Conservation (phyloP, 2,329 filamentous ascomycete species). For the Ophiostoma piceae region DNA sequence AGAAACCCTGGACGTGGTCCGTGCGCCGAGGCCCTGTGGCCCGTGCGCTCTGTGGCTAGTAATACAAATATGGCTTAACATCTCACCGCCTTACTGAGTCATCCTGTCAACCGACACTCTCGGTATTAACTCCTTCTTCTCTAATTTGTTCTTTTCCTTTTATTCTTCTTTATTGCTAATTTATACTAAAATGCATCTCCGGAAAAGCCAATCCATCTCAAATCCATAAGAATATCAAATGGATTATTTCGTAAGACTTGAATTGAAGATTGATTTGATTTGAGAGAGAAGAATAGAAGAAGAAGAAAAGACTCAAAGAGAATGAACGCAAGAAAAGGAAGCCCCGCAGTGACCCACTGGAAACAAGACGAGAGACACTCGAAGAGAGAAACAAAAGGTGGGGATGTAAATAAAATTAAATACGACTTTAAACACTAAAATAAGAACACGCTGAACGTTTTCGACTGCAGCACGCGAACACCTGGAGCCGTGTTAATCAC, state of each 20-base stretch:
- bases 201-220: not conserved
- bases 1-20: too few species aligned
- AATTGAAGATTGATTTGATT: too few species aligned
- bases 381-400: not conserved
- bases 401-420: not conserved
- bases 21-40: too few species aligned
- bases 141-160: not conserved
- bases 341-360: not conserved
- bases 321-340: not conserved
- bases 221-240: not conserved
- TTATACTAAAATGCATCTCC: not conserved
- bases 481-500: constrained; percentile 8
- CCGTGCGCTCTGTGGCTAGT: too few species aligned
- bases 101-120: too few species aligned
- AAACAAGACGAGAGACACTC: not conserved
- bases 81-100: too few species aligned
- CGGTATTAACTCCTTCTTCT: not conserved
- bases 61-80: too few species aligned
- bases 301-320: not conserved
- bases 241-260: not conserved
- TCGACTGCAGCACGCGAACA: not conserved
- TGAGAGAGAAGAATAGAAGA: not conserved
- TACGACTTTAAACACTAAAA: not conserved
- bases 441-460: not conserved
- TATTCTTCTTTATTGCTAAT: not conserved